Base-by-base conservation (phyloP, 208 protist species). In the Porcisia hertigi region DNA sequence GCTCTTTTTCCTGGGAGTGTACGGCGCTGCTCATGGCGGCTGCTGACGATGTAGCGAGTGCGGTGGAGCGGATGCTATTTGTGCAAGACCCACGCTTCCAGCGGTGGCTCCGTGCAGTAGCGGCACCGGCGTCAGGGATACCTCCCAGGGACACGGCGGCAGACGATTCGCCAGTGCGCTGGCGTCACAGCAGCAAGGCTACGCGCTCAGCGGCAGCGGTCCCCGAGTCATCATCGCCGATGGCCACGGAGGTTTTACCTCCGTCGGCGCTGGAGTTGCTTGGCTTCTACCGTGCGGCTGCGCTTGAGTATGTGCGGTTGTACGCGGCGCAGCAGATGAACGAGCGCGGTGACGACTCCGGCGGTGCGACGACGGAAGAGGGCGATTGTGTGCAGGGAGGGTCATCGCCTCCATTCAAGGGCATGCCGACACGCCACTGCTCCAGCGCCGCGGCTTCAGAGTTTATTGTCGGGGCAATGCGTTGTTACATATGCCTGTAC, bases 391-490 rank as follows among this genome's bases (percentile, higher is more conserved):
- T 52, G 49, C 36, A 39, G 70, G 0, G n/a, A 57, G 36, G 30
- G 43, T 34, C 66, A 55, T 41, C 36, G 12, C 14, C 12, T 8
- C 3, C 47, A 3, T 52, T 16, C 54, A 34, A 65, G 39, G 34
- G 57, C 39, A 65, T 11, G 60, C 23, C 6, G 54, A 52, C 39
- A 39, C 52, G 49, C 47, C 65, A 52, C n/a, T 52, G 67, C 52
- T 39, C 71, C 65, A 30, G 73, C 60, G 41, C 63, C 23, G 63
- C 23, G 41, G 63, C 34, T 52, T 43, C 49, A 34, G 71, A 83
- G 53, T 49, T 36, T 47, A 76, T 85, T 62, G 69, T 92, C 20
- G 86, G 82, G 1, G 93, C 91, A n/a, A 91, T 95, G 83, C 93
- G 93, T 2, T 92, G 90, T 74, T 91, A 92, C 83, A 76, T 92